These are phyloP conservation scores for Microcera coccophila DNA, from an alignment of 2,329 filamentous ascomycete species.

Conservation along the genomic window DNA sequence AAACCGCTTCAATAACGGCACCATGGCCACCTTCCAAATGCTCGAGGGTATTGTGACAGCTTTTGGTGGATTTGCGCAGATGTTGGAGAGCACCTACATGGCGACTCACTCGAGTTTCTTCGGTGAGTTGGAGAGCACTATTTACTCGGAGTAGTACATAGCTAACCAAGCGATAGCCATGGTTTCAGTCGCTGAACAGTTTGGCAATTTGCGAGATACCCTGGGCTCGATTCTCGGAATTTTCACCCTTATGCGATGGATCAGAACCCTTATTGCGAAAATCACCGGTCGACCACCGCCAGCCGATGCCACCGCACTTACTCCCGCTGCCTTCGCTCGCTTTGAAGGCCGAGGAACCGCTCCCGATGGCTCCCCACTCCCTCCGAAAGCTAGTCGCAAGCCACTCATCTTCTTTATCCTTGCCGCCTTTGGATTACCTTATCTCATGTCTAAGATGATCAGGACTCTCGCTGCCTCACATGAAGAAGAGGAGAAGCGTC, in stretches of 20 bases:
- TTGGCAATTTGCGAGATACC: conserved; percentile 87
- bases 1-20: conserved; percentile 92
- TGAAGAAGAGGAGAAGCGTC: conserved; percentile 71
- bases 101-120: conserved; percentile 98
- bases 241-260: conserved; percentile 93
- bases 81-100: conserved; percentile 99
- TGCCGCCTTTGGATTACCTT: conserved; percentile 91
- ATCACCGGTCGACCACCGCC: conserved; percentile 87
- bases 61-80: conserved; percentile 96
- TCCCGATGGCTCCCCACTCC: conserved; percentile 60
- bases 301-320: conserved; percentile 80
- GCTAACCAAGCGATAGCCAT: conserved; percentile 60
- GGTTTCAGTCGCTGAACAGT: conserved; percentile 97
- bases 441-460: conserved; percentile 96
- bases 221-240: conserved; percentile 92
- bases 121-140: conserved; percentile 53
- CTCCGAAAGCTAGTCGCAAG: conserved; percentile 80
- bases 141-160: too few species aligned
- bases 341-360: conserved; percentile 69
- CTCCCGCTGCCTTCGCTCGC: conserved; percentile 82
- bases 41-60: conserved; percentile 95
- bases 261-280: conserved; percentile 85
- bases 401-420: conserved; percentile 94
- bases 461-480: conserved; percentile 75
- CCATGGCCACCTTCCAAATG: conserved; percentile 95